Evolutionary conservation across 108 stramenopile species (phyloP).

Genomic region (Pseudonitzschia multiseries): DNA sequence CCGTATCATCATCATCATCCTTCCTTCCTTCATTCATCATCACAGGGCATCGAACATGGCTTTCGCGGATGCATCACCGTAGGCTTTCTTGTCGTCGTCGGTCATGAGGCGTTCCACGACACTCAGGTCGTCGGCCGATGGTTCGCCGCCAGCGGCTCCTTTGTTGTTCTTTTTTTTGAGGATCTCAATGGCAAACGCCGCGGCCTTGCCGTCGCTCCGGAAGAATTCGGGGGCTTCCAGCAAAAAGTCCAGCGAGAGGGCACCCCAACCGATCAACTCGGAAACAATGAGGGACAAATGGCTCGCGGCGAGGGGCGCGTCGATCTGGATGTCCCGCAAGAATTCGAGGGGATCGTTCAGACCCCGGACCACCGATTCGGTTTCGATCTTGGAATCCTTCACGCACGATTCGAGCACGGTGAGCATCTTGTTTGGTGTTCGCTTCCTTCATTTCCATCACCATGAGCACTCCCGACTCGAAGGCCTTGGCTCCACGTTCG

Average conservation of each 20-base stretch:
- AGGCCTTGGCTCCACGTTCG: slow-evolving; percentile 64
- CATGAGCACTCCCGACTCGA: slow-evolving; percentile 56
- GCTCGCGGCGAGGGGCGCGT: slow-evolving; percentile 72
- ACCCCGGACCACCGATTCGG: slow-evolving; percentile 45
- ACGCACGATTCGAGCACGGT: slow-evolving; percentile 39
- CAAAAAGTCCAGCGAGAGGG: slow-evolving; percentile 51
- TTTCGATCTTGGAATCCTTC: slow-evolving; percentile 50
- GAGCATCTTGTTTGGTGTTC: slow-evolving; percentile 59
- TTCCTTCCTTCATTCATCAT: too few relatives aligned
- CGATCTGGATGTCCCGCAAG: slow-evolving; percentile 71
- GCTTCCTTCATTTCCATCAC: slow-evolving; percentile 75
- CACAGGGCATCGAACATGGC: slow-evolving; percentile 20
- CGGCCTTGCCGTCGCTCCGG: slow-evolving; percentile 60
- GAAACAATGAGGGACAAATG: slow-evolving; percentile 62
- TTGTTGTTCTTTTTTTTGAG: slow-evolving; percentile 50
- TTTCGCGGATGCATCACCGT: slow-evolving; percentile 12
- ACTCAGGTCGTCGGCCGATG: slow-evolving; percentile 42
- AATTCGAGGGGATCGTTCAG: slow-evolving; percentile 79
- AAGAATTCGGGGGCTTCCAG: slow-evolving; percentile 71
- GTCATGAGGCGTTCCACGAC: slow-evolving; percentile 71
- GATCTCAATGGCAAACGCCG: slow-evolving; percentile 61
- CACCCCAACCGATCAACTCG: slow-evolving; percentile 47
- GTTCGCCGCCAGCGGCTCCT: slow-evolving; percentile 50
- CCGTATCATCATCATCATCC: too few relatives aligned
- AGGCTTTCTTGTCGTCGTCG: slow-evolving; percentile 46